phyloP scores from a whole-genome alignment of 2,329 filamentous ascomycete species.

The Chalaropsis ovoidea region DNA sequence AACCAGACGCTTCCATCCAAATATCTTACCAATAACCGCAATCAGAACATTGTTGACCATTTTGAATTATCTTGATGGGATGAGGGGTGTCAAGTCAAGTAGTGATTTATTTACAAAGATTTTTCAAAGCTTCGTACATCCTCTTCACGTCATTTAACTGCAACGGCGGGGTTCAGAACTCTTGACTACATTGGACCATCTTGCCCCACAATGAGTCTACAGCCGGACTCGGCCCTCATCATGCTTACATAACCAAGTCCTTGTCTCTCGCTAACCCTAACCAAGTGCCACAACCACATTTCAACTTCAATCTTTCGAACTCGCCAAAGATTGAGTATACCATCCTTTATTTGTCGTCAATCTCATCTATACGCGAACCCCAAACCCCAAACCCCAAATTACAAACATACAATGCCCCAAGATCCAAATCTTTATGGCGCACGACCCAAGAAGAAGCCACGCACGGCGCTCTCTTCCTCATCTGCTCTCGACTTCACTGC shows the following conservation, averaged over 20 bases:
- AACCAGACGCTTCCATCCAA: conserved; percentile 1
- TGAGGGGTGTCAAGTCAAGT: not conserved
- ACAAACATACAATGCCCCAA: conserved; percentile 42
- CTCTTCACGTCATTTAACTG: not conserved
- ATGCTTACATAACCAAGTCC: not conserved
- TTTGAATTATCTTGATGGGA: conserved; percentile 11
- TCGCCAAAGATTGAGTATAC: too few relatives aligned
- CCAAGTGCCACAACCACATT: too few relatives aligned
- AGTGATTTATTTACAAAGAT: not conserved
- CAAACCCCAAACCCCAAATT: not conserved
- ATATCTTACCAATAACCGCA: conserved; percentile 41
- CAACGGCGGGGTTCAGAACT: conserved; percentile 4
- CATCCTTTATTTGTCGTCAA: too few relatives aligned
- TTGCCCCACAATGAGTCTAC: conserved; percentile 17
- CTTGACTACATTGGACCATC: conserved; percentile 25
- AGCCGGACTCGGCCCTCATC: conserved; percentile 19
- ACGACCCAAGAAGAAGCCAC: conserved; percentile 56
- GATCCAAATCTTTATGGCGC: conserved; percentile 69
- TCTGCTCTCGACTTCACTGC: conserved; percentile 77
- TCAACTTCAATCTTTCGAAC: too few relatives aligned
- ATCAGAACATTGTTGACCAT: conserved; percentile 40
- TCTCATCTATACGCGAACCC: not conserved
- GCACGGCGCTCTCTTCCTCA: conserved; percentile 59
- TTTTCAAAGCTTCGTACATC: not conserved
- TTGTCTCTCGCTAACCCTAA: not conserved